Evolutionary conservation across 1,284 basidiomycete genomes (phyloP), one percentile per base, ranked within the genome.

Genomic region (Cutaneotrichosporon curvatum): DNA sequence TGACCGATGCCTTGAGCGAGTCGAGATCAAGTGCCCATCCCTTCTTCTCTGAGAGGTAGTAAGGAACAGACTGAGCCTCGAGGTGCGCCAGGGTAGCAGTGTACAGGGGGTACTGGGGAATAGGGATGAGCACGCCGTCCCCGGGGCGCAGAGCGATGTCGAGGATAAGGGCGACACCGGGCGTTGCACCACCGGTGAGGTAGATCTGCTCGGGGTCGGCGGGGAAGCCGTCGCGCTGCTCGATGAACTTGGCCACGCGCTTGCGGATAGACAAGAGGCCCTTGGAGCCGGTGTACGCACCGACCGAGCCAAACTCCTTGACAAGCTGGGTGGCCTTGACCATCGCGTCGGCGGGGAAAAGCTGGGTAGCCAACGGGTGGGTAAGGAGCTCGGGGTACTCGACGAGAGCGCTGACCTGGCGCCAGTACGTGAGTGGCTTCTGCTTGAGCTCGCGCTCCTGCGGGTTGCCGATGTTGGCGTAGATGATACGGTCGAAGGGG

Each of bases 31-130:
- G 87, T 10, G 82, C 79, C 91, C 92, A 96, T 32, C 76, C 84
- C 3, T 79, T 74, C 2, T 78, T 63, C 65, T 91, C 87, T 52
- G 90, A 82, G 31, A 96, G 81, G 67, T 85, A 80, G 73, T 96
- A 96, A 1, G 85, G 83, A 36, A 95, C 75, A 0, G 87, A 74
- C 7, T 79, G 74, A 8, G 90, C 89, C 38, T 79, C 76, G 70
- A 80, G 81, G 59, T 90, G 82, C 0, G 90, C 85, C 36, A 96
- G 81, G 0, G 89, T 82, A 16, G 91, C 91, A 28, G 88, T 91
- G 73, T 95, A 94, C 12, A 96, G 78, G 1, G 91, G 91, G 68
- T 96, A 96, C 74, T 96, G 92, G 1, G 91, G 91, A 51, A 96
- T 95, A 21, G 91, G 91, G 60, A 96, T 95, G 21, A 53, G 48